Evolutionary conservation across 2,329 filamentous ascomycete species (phyloP), one percentile per base, ranked within the genome.

Genomic region (Beauveria bassiana): DNA sequence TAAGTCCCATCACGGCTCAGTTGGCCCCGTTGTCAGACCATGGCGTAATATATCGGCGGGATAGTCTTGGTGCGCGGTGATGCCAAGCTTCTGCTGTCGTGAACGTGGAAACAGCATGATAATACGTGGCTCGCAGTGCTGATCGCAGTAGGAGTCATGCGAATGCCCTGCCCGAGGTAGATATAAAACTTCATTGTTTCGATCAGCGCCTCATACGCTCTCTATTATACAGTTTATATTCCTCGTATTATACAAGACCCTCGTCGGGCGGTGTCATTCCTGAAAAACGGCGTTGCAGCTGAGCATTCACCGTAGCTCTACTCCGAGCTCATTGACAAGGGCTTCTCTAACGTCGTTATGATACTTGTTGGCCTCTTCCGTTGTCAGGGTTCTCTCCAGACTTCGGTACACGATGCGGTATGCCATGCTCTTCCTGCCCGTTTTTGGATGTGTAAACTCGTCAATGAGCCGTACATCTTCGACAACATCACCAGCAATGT

Each of bases 341-440:
- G 83, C 81, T 64, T 77, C 69, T 47, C 81, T 78, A 50, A 98
- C 87, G 66, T 79, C 74, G 55, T 86, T 79, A 72, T 99, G 93
- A 70, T 96, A 75, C 49, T 79, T 74, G 71, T 96, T 96, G 12
- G 86, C 84, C 79, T 96, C 90, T 42, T 83, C 79, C 68, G 92
- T 95, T 10, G 89, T 96, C 73, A 99, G 77, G 1, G 93, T 99
- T 70, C 89, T 84, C 79, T 97, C 93, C 67, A 96, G 77, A 73
- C 92, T 96, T 66, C 95, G 85, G 77, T 99, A 99, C 71, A 93
- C 93, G 74, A 98, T 88, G 65, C 93, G 83, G 74, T 97, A 99
- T 75, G 91, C 96, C 78, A 95, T 75, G 77, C 93, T 97, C 77
- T 84, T 88, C 67, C 89, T 81, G 4, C 88, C 86, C 22, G 89